Conservation (phyloP, 2,329 filamentous ascomycete genomes). For the Botryotinia convoluta region DNA sequence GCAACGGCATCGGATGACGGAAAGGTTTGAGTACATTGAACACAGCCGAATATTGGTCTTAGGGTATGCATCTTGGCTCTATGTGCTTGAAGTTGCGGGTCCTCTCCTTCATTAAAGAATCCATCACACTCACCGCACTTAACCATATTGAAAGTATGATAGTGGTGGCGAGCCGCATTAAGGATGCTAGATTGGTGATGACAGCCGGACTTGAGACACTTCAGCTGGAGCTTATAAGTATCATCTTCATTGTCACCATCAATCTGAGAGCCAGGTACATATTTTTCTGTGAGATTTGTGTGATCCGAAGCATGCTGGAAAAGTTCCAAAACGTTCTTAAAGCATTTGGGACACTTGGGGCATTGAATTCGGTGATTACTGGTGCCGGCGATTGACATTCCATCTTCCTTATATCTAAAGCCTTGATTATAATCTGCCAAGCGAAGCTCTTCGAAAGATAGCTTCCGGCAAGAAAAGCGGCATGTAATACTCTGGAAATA, state of each 20-base stretch:
- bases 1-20: background rate
- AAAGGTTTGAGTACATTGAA: background rate
- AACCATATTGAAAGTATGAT: background rate
- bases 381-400: too few relatives aligned
- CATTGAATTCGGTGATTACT: too few relatives aligned
- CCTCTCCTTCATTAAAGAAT: background rate
- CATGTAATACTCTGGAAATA: too few relatives aligned
- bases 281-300: too few relatives aligned
- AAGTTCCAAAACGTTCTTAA: background rate
- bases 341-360: background rate
- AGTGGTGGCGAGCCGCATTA: background rate
- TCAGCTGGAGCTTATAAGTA: background rate
- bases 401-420: too few relatives aligned
- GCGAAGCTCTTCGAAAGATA: too few relatives aligned
- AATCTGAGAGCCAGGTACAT: too few relatives aligned
- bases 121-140: background rate
- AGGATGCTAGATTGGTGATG: background rate
- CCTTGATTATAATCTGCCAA: too few relatives aligned
- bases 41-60: background rate
- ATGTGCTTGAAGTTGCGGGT: background rate
- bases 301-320: background rate
- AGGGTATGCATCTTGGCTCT: background rate
- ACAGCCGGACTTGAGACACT: background rate
- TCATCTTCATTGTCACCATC: too few relatives aligned
- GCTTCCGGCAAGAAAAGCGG: too few relatives aligned